phyloP scores from a whole-genome alignment of 1,284 basidiomycete species.

The Irpex lacteus region DNA sequence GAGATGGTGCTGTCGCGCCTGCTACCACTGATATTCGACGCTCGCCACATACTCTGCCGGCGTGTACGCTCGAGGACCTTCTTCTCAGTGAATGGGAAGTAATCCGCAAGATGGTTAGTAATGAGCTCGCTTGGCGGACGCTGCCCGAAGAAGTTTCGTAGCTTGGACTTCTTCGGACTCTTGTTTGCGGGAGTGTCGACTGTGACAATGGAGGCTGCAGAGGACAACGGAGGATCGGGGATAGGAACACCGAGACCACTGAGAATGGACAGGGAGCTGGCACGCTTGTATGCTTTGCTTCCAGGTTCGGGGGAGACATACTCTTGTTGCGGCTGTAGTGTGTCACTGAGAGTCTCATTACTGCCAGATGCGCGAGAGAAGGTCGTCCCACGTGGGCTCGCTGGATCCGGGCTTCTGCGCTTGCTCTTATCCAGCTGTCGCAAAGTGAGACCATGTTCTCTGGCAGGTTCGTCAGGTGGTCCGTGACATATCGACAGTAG shows the following conservation, averaged over 20 bases:
- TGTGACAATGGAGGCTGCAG: conserved; percentile 30
- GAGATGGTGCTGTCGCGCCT: conserved; percentile 35
- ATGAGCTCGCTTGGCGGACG: conserved; percentile 97
- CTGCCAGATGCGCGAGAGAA: conserved; percentile 19
- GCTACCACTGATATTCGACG: conserved; percentile 20
- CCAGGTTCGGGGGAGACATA: conserved; percentile 21
- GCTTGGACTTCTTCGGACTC: conserved; percentile 49
- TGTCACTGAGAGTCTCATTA: conserved; percentile 39
- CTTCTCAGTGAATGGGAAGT: conserved; percentile 93
- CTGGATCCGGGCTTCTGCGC: conserved; percentile 28
- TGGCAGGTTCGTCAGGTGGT: conserved; percentile 75
- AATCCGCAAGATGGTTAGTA: conserved; percentile 93
- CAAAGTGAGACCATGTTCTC: conserved; percentile 82
- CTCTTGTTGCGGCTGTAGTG: conserved; percentile 30
- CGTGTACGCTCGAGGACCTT: conserved; percentile 83
- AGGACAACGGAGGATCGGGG: conserved; percentile 52
- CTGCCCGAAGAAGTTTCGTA: conserved; percentile 98
- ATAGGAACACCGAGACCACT: conserved; percentile 86
- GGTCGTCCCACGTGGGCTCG: conserved; percentile 33
- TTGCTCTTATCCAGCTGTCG: conserved; percentile 42
- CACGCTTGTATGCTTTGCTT: conserved; percentile 80
- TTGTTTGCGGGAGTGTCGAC: conserved; percentile 19
- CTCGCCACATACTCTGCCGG: conserved; percentile 79
- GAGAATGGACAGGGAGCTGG: conserved; percentile 92
- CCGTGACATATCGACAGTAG: conserved; percentile 85